Base-by-base conservation (phyloP, 257 asterid genomes). In the Gentiana dahurica region DNA sequence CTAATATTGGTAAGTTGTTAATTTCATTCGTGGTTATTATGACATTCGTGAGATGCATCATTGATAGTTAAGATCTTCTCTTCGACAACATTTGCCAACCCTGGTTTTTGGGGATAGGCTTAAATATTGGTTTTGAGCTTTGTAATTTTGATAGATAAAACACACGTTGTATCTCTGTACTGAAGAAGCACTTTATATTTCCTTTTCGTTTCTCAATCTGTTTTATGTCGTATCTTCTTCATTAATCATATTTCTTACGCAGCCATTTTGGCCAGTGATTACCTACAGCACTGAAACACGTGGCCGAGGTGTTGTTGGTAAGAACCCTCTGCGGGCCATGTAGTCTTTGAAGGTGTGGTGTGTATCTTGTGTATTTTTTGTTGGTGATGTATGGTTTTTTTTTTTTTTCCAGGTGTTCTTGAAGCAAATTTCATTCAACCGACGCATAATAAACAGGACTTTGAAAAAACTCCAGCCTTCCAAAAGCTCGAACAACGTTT, bases 281-380 rank as follows among this genome's bases (percentile, higher is more conserved):
- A 15, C 24, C 24, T 71, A 80, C 61, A 70, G 55, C 70, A 38
- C 77, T 34, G 46, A 33, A 52, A 71, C 69, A 74, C 80, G 94
- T 75, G 94, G 98, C 76, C 81, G 91, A 81, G 98, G 98, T 47
- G 95, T 90, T 65, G 98, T 90, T 35, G 96, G 97, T 90, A 72
- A 82, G 89, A 73, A 65, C 63, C 74, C 59, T 57, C 34, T 62
- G 53, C 53, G 51, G 49, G 61, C 43, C 57, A 56, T 49, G 8
- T 2, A 49, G 37, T 46, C 8, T 41, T 39, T 34, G 55, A 36
- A 63, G 24, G 24, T 15, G 59, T 6, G 53, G 51, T 38, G 39
- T 47, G 13, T 41, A 2, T 13, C 51, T 45, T 65, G n/a, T n/a
- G n/a, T 33, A 43, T 52, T 49, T 52, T 49, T 4, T 39, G 8